Evolutionary conservation across 1,284 basidiomycete species (phyloP).

Genomic region (Ustilago esculenta): DNA sequence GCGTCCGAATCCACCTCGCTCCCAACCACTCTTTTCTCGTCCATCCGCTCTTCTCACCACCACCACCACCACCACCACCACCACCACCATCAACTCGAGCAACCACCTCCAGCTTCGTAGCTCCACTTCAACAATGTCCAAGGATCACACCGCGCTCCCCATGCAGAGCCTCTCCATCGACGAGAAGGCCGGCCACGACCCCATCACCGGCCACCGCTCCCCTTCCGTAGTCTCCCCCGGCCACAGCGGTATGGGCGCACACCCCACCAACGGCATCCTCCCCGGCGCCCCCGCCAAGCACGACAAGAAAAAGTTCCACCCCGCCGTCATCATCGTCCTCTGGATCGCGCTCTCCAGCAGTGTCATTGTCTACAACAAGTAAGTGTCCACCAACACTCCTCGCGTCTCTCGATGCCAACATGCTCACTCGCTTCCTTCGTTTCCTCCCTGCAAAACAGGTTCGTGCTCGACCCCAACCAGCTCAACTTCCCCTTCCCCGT

Average conservation of each 20-base stretch:
- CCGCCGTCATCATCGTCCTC: constrained; percentile 79
- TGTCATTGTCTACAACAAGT: constrained; percentile 91
- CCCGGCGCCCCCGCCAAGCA: constrained; percentile 47
- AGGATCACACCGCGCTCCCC: constrained; percentile 58
- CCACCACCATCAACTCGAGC: constrained; percentile 8
- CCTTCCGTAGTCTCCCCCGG: constrained; percentile 52
- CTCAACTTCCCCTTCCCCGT: constrained; percentile 67
- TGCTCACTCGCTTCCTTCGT: constrained; percentile 79
- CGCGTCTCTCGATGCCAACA: too few relatives aligned
- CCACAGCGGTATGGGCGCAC: constrained; percentile 49
- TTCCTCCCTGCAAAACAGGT: constrained; percentile 65
- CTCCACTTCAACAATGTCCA: constrained; percentile 53
- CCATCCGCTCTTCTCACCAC: background rate
- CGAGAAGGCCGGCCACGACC: constrained; percentile 62
- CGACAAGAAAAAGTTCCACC: constrained; percentile 64
- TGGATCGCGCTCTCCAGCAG: constrained; percentile 90
- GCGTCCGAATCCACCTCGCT: background rate
- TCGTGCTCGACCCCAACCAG: constrained; percentile 45
- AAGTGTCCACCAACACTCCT: constrained; percentile 11
- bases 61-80: constrained; percentile 2
- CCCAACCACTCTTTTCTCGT: too few relatives aligned
- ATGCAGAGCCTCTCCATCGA: constrained; percentile 60
- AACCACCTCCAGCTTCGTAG: too few relatives aligned
- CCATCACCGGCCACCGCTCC: constrained; percentile 57
- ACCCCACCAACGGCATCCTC: constrained; percentile 43